Percentiles rank a stretch among this genome's conserved stretches.
Conservation (phyloP, 441 rosid genomes). For the Gossypium schwendimanii region DNA sequence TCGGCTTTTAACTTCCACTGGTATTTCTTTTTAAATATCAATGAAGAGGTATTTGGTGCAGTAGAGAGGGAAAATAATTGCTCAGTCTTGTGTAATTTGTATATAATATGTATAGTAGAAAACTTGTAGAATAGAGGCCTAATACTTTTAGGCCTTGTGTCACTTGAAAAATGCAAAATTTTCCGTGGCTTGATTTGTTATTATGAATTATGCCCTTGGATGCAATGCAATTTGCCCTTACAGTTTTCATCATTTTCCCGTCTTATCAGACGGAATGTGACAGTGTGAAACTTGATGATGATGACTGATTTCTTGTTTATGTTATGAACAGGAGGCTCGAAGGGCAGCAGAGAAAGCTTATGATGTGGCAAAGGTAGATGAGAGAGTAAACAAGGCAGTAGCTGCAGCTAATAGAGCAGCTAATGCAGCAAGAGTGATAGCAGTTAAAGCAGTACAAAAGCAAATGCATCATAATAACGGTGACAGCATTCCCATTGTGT, state of each 20-base stretch:
- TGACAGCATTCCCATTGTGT: constrained; percentile 42
- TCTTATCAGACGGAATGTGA: neutral
- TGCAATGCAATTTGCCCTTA: neutral
- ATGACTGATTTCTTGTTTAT: neutral
- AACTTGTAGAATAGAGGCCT: neutral
- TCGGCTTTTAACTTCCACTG: too few species aligned
- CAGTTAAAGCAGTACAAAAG: constrained; percentile 76
- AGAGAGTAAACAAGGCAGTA: constrained; percentile 80
- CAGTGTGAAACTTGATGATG: neutral
- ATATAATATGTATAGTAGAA: neutral
- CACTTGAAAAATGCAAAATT: neutral
- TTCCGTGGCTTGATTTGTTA: neutral
- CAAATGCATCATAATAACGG: constrained; percentile 44
- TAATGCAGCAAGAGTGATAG: constrained; percentile 79
- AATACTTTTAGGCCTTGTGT: neutral
- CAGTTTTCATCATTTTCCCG: neutral
- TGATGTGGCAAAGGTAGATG: constrained; percentile 77
- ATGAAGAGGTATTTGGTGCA: too few species aligned
- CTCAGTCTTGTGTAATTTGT: too few species aligned
- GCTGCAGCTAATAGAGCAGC: constrained; percentile 83
- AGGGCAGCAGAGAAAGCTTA: constrained; percentile 71
- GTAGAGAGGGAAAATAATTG: too few species aligned
- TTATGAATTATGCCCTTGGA: neutral
- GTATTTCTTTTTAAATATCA: too few species aligned
- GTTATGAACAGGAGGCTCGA: constrained; percentile 64